These are phyloP conservation scores for Biancaea sappan DNA, from an alignment of 306 rosid species.

Conservation along the genomic window DNA sequence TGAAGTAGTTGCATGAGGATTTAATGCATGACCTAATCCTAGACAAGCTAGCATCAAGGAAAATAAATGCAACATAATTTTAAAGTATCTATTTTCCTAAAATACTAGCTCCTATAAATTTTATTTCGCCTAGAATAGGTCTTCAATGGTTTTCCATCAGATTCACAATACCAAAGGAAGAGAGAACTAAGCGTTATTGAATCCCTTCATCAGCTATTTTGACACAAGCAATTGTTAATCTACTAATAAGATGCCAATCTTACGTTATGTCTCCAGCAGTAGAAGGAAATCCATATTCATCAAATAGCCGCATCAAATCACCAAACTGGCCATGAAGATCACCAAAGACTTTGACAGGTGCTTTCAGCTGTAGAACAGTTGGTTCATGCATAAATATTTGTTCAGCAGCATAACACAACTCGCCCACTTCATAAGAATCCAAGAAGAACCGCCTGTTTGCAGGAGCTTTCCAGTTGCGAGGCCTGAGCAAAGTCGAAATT, in stretches of 20 bases:
- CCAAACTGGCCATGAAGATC: conserved; percentile 99
- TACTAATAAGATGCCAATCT: conserved; percentile 41
- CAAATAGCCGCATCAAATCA: conserved; percentile 97
- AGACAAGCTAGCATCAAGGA: no score
- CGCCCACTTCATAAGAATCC: conserved; percentile 99
- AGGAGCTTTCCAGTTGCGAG: conserved; percentile 99
- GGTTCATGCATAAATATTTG: conserved; percentile 98
- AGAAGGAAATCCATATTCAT: conserved; percentile 99
- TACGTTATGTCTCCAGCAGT: conserved; percentile 98
- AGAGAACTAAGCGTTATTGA: not conserved
- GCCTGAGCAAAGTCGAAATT: conserved; percentile 82
- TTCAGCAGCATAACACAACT: conserved; percentile 98
- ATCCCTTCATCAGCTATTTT: conserved; percentile 3
- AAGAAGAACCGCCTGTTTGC: conserved; percentile 86
- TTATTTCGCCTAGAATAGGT: no score
- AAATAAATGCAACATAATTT: no score
- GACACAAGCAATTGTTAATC: conserved; percentile 28
- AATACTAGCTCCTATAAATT: no score
- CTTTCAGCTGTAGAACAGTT: conserved; percentile 96
- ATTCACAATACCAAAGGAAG: conserved; percentile 15
- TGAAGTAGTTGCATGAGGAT: no score
- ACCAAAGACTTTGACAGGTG: conserved; percentile 96
- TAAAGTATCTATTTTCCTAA: no score
- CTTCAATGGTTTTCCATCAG: no score
- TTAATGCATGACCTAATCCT: no score